A percentile compares a stretch with the other conserved stretches of the same genome.
phyloP scores from a whole-genome alignment of 2,329 filamentous ascomycete species.

The Boeremia lycopersici region DNA sequence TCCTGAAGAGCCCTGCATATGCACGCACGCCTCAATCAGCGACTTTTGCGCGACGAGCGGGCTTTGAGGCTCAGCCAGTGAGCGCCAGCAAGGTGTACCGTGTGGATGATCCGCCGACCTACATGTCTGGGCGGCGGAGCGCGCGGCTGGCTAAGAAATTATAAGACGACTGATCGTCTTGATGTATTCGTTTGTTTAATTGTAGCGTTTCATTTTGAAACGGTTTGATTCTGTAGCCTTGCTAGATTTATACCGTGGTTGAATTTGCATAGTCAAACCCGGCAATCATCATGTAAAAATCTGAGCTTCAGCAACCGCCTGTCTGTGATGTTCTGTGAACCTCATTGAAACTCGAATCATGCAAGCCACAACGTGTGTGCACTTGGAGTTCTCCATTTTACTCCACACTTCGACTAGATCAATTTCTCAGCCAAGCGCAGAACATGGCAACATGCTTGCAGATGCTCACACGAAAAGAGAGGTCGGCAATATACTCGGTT shows the following conservation, averaged over 20 bases:
- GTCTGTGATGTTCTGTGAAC: no score
- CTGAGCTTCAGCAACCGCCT: no score
- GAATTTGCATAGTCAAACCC: no score
- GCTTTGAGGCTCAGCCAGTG: constrained; percentile 25
- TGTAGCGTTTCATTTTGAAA: background rate
- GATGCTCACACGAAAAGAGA: background rate
- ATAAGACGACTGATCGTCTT: background rate
- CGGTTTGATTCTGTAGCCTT: background rate
- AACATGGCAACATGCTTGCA: no score
- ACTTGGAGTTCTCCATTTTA: no score
- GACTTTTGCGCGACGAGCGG: constrained; percentile 17
- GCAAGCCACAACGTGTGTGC: no score
- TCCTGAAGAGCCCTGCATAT: constrained; percentile 5
- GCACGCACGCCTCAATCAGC: constrained; percentile 6
- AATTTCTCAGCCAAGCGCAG: no score
- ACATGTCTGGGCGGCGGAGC: constrained; percentile 6
- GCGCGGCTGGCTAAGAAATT: background rate
- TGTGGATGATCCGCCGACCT: constrained; percentile 20
- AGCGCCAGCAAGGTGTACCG: constrained; percentile 20
- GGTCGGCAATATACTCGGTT: background rate
- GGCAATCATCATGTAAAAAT: no score
- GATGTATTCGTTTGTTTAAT: background rate
- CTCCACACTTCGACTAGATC: no score
- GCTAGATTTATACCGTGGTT: no score
- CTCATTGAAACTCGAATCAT: no score